Percentiles rank a stretch among this genome's conserved stretches.
Evolutionary conservation across 2,329 filamentous ascomycete species (phyloP).

Genomic region (Gnomoniopsis sp.): DNA sequence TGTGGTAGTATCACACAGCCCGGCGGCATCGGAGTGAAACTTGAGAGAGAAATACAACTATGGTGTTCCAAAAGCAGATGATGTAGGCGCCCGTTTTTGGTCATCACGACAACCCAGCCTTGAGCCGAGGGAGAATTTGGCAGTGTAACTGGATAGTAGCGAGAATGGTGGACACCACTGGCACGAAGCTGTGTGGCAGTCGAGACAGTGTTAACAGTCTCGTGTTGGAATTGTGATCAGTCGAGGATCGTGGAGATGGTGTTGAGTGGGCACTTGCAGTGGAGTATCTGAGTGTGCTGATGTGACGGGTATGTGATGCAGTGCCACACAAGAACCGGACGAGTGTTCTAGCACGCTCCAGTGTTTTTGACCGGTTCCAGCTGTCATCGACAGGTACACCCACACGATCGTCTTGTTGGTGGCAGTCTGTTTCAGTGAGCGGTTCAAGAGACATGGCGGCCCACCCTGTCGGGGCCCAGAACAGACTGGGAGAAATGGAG

Average conservation of each 20-base stretch:
- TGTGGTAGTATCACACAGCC: background rate
- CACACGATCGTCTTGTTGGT: too few relatives aligned
- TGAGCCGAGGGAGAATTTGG: background rate
- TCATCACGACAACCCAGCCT: too few relatives aligned
- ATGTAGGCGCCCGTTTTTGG: too few relatives aligned
- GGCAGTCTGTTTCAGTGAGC: background rate
- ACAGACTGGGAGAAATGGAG: background rate
- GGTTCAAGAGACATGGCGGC: background rate
- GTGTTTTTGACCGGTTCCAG: too few relatives aligned
- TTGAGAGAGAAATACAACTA: background rate
- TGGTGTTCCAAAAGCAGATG: too few relatives aligned
- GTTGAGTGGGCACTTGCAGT: background rate
- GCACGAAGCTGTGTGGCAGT: conserved; percentile 2
- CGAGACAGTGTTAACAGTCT: background rate
- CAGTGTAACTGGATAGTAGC: background rate
- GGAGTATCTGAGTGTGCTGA: background rate
- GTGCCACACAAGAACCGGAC: background rate
- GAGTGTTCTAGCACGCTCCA: too few relatives aligned
- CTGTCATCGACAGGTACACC: too few relatives aligned
- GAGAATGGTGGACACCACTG: background rate
- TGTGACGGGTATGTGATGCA: background rate
- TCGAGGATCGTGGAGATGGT: conserved; percentile 6
- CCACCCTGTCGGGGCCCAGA: background rate
- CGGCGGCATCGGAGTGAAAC: background rate
- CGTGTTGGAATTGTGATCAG: background rate